A percentile compares a stretch with the other conserved stretches of the same genome.
Evolutionary conservation across 148 eudicot species (phyloP).

Genomic region (Cornus controversa): DNA sequence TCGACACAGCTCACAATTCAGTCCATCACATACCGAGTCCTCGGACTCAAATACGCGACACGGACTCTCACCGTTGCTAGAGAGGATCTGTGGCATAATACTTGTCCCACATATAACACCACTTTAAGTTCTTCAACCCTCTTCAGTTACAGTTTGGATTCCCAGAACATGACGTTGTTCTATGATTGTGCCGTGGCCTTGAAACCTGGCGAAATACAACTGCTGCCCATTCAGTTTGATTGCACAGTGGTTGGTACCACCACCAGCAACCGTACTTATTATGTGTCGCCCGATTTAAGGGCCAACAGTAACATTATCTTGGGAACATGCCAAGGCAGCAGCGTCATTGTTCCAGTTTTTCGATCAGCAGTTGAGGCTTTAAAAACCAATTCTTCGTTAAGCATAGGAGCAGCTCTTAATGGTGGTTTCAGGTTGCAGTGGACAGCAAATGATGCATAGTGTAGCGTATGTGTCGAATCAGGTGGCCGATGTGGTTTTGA

Average conservation of each 20-base stretch:
- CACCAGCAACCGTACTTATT: no score
- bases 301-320: not conserved
- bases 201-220: no score
- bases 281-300: not conserved
- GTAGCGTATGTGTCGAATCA: no score
- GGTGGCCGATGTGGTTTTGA: no score
- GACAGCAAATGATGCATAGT: no score
- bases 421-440: no score
- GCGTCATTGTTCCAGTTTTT: not conserved
- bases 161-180: not conserved
- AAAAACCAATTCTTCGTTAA: no score
- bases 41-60: not conserved
- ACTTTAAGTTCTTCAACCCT: not conserved
- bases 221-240: no score
- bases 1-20: not conserved
- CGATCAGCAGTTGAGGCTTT: not conserved
- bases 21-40: no score
- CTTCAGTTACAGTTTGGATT: not conserved
- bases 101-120: not conserved
- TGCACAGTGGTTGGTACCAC: no score
- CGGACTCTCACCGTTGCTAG: not conserved
- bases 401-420: no score
- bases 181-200: no score
- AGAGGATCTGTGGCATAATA: not conserved
- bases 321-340: not conserved